Conservation (phyloP, 768 basidiomycete genomes). For the Udeniomyces megalosporus region DNA sequence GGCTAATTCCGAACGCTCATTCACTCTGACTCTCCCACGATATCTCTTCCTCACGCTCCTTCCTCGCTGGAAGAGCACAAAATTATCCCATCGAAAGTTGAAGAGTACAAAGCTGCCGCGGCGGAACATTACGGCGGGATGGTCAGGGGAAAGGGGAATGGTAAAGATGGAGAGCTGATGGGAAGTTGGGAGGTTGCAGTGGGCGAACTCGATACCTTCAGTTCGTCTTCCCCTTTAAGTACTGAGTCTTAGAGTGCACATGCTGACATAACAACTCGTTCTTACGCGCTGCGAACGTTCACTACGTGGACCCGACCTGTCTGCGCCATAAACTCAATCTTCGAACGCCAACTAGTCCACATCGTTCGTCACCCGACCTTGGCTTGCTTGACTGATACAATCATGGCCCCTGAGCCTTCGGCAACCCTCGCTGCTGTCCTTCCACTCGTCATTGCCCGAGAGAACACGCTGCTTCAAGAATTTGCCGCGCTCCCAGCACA, state of each 20-base stretch:
- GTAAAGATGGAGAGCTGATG: constrained; percentile 44
- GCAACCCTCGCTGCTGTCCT: background rate
- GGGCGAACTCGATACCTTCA: constrained; percentile 76
- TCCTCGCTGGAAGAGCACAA: constrained; percentile 48
- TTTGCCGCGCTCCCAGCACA: constrained; percentile 35
- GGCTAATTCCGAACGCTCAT: background rate
- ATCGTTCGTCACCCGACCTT: constrained; percentile 8
- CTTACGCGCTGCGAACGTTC: background rate
- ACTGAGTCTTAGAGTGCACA: no score
- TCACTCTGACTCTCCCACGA: background rate
- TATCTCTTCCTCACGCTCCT: constrained; percentile 4
- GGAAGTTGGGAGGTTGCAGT: constrained; percentile 87
- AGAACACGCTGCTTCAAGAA: constrained; percentile 22
- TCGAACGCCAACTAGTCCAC: no score
- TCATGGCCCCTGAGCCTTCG: constrained; percentile 28
- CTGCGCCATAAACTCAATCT: no score
- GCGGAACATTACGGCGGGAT: constrained; percentile 31
- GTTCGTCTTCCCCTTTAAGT: constrained; percentile 30
- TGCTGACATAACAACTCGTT: no score
- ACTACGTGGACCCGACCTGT: no score
- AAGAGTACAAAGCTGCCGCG: constrained; percentile 81
- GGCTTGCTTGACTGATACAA: background rate
- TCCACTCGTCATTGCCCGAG: background rate
- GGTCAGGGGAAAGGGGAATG: background rate
- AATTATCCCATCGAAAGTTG: constrained; percentile 62